These are phyloP conservation scores for Kickxella alabastrina DNA, from an alignment of 192 early-diverging fungal genomes.

Conservation along the genomic window DNA sequence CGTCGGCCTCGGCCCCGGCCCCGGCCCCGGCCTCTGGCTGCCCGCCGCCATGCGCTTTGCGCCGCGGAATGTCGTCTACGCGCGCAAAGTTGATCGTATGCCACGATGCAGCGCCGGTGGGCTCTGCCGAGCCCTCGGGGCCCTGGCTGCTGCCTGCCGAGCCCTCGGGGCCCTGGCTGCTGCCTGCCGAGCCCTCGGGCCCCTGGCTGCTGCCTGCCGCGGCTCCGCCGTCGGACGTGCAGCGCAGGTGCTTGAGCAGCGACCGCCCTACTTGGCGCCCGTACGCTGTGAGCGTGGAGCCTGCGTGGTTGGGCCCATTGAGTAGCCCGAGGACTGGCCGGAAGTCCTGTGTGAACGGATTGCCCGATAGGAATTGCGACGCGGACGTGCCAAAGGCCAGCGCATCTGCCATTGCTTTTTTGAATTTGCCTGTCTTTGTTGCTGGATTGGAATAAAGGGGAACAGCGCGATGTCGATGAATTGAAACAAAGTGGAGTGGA, in stretches of 20 bases:
- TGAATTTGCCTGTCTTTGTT: too few species aligned
- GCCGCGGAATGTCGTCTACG: slow-evolving; percentile 39
- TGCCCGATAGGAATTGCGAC: slow-evolving; percentile 3
- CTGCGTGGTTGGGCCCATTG: slow-evolving; percentile 11
- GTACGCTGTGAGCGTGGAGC: slow-evolving; percentile 11
- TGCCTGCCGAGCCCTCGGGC: background rate
- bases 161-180: background rate
- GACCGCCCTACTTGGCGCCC: slow-evolving; percentile 37
- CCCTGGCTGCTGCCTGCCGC: background rate
- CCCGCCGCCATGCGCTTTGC: slow-evolving; percentile 6
- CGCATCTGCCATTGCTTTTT: too few species aligned
- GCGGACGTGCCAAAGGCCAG: slow-evolving; percentile 14
- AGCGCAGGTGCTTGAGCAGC: slow-evolving; percentile 30
- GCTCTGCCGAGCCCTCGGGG: slow-evolving; percentile 4
- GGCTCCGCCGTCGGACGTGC: background rate
- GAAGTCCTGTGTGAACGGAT: slow-evolving; percentile 26
- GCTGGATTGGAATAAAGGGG: too few species aligned
- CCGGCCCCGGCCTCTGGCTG: background rate
- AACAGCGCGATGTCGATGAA: too few species aligned
- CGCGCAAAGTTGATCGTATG: slow-evolving; percentile 20
- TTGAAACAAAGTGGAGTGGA: too few species aligned
- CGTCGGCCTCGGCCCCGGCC: background rate
- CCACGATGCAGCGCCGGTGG: slow-evolving; percentile 17
- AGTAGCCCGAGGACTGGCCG: slow-evolving; percentile 43
- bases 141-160: slow-evolving; percentile 23